Base-by-base conservation (phyloP, 2,329 filamentous ascomycete genomes). In the Huntiella abstrusa region DNA sequence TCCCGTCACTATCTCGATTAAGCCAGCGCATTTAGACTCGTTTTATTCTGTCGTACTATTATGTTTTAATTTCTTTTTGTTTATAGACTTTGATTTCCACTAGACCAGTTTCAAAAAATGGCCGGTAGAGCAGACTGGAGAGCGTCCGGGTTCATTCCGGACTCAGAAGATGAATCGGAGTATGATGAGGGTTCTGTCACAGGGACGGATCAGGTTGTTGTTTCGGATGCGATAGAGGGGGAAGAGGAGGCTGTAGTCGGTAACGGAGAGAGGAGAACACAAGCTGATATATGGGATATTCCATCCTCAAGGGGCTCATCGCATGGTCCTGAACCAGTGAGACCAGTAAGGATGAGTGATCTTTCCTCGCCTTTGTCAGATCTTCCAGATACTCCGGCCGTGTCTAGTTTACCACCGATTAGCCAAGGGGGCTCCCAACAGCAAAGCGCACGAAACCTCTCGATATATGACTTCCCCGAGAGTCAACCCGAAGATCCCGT, bases 161-260 rank as follows among this genome's bases (percentile, higher is more conserved):
- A 69, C 56, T 70, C 67, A 51, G 67, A 70, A 54, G 67, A 68
- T 48, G 66, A 69, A 41, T 60, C 58, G 52, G 62, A 55, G 46
- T 64, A 63, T 51, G 64, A 67, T 48, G 62, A 56, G 49, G 57
- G 63, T 15, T 38, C 19, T 33, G 16, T 43, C n/a, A 19, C 8
- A 16, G 33, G 5, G 28, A 41, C 32, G 3, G 12, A 12, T 43
- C 47, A 8, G 35, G 49, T 15, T 19, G 35, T 47, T 34, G 33
- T 33, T 15, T 33, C 19, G 19, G 41, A 12, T 32, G 12, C 16
- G 6, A 10, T 28, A 28, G 22, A 28, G 5, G 22, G 22, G 3
- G 22, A 28, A 3, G 7, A 28, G 8, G 22, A 10, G 22, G 22
- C 22, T 28, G 22, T 28, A 28, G 22, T 28, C 5, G 22, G 22